A percentile compares a stretch with the other conserved stretches of the same genome.
phyloP scores from a whole-genome alignment of 2,329 filamentous ascomycete species.

The Arthrobotrys sphaeroides region DNA sequence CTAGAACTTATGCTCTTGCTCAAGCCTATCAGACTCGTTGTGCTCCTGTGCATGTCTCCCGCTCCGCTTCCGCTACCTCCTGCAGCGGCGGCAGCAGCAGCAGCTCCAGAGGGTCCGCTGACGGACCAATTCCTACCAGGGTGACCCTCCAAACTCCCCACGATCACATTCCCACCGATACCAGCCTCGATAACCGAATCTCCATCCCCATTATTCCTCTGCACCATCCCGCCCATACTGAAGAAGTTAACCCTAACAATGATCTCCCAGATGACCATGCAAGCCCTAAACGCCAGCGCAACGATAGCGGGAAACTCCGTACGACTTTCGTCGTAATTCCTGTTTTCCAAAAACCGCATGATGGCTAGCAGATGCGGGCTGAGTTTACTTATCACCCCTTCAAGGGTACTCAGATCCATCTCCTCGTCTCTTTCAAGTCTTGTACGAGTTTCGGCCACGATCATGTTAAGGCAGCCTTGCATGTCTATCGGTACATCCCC shows the following conservation, averaged over 20 bases:
- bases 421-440: conserved; percentile 42
- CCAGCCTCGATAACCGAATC: conserved; percentile 34
- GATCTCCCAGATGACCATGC: conserved; percentile 58
- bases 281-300: conserved; percentile 57
- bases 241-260: conserved; percentile 56
- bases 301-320: conserved; percentile 57
- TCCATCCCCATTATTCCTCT: not conserved
- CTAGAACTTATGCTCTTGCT: conserved; percentile 42
- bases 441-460: conserved; percentile 54
- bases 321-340: conserved; percentile 55
- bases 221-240: conserved; percentile 41
- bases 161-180: conserved; percentile 28
- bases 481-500: conserved; percentile 57
- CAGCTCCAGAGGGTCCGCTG: not conserved
- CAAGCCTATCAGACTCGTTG: conserved; percentile 35
- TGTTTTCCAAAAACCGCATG: conserved; percentile 55
- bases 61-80: not conserved
- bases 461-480: conserved; percentile 56
- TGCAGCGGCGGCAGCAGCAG: not conserved
- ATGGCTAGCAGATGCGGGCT: conserved; percentile 55
- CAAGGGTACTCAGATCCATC: conserved; percentile 39
- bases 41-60: not conserved
- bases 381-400: conserved; percentile 49
- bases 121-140: conserved; percentile 43
- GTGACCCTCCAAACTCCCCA: conserved; percentile 39